Conservation (phyloP, 1,139 yeast species). For the Pichia sp. region DNA sequence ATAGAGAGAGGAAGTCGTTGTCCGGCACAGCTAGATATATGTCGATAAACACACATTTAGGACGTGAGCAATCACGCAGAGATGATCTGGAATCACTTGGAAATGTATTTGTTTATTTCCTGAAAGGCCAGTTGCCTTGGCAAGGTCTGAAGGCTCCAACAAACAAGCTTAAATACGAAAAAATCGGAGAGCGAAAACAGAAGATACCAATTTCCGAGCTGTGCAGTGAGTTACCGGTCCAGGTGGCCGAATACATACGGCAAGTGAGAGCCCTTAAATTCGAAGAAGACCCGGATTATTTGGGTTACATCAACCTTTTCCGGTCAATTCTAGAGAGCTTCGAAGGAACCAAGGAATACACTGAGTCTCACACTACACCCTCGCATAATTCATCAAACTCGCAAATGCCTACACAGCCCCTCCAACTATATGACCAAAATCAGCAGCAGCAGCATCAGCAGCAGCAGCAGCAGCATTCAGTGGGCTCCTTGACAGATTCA, state of each 20-base stretch:
- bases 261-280: constrained; percentile 75
- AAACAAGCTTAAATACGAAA: constrained; percentile 76
- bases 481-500: neutral
- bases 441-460: neutral
- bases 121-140: constrained; percentile 56
- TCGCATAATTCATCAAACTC: neutral
- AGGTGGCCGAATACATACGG: constrained; percentile 80
- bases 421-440: neutral
- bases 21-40: constrained; percentile 64
- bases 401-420: neutral
- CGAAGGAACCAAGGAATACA: constrained; percentile 34
- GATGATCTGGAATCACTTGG: constrained; percentile 62
- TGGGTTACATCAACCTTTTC: constrained; percentile 72
- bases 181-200: constrained; percentile 43
- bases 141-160: constrained; percentile 72
- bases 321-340: constrained; percentile 65
- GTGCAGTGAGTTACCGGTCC: constrained; percentile 79
- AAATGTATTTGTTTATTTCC: constrained; percentile 59
- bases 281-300: constrained; percentile 42
- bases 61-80: constrained; percentile 61
- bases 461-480: neutral
- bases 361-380: neutral
- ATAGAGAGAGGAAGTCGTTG: constrained; percentile 70
- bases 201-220: constrained; percentile 67
- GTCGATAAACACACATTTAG: constrained; percentile 63